These are phyloP conservation scores for Ophioceras dolichostomum DNA, from an alignment of 2,329 filamentous ascomycete species.

Conservation along the genomic window DNA sequence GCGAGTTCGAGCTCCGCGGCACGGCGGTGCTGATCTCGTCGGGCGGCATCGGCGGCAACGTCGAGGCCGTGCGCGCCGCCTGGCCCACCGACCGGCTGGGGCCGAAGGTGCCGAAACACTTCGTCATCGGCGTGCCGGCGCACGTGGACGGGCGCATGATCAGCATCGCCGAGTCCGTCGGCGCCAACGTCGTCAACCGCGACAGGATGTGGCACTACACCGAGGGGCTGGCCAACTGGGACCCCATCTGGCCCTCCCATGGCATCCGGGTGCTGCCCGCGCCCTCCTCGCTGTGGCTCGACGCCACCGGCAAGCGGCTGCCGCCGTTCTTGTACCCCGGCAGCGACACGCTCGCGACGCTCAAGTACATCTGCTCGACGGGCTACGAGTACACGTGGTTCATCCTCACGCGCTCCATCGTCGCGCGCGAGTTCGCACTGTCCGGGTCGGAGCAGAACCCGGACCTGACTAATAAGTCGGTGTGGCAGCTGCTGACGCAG, in stretches of 20 bases:
- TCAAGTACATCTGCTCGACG: conserved; percentile 46
- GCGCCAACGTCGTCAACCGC: conserved; percentile 44
- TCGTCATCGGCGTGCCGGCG: conserved; percentile 48
- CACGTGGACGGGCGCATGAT: conserved; percentile 56
- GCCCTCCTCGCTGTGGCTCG: conserved; percentile 50
- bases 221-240: conserved; percentile 49
- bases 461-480: conserved; percentile 44
- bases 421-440: conserved; percentile 48
- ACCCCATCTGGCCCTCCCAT: conserved; percentile 48
- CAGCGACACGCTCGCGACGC: conserved; percentile 42
- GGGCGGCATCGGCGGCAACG: conserved; percentile 48
- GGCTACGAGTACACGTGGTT: conserved; percentile 55
- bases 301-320: conserved; percentile 44
- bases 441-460: conserved; percentile 54
- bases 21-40: conserved; percentile 41
- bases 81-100: conserved; percentile 48
- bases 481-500: conserved; percentile 35
- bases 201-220: conserved; percentile 59
- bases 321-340: conserved; percentile 45
- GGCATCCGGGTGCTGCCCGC: conserved; percentile 49
- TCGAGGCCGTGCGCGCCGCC: conserved; percentile 43
- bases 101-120: conserved; percentile 38
- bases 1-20: conserved; percentile 39
- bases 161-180: conserved; percentile 36
- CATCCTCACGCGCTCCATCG: conserved; percentile 43